phyloP scores from a whole-genome alignment of 176 grass and related monocot species.

The Cenchrus purpureus region DNA sequence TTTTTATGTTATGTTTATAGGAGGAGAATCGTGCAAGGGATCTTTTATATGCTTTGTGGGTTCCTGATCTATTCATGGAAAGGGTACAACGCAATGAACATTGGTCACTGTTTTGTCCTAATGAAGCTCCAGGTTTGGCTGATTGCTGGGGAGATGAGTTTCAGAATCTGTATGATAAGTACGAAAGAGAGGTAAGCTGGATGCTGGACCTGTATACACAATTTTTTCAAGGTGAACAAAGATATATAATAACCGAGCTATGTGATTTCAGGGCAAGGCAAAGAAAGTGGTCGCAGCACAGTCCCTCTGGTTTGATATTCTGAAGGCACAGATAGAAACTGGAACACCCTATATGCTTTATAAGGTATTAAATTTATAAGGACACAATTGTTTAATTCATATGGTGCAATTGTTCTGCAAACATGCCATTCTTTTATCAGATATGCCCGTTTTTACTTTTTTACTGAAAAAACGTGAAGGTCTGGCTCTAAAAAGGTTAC shows the following conservation, averaged over 20 bases:
- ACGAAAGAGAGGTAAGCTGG: slow-evolving; percentile 69
- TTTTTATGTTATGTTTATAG: slow-evolving; percentile 40
- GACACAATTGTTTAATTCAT: background rate
- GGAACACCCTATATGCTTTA: slow-evolving; percentile 99
- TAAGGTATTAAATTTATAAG: slow-evolving; percentile 58
- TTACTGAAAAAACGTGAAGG: background rate
- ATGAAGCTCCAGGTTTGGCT: slow-evolving; percentile 87
- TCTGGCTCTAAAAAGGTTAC: slow-evolving; percentile 19
- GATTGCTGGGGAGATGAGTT: slow-evolving; percentile 93
- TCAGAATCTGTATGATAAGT: slow-evolving; percentile 69
- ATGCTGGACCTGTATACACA: slow-evolving; percentile 17
- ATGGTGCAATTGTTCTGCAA: too few species aligned
- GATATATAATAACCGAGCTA: background rate
- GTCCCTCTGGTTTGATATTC: slow-evolving; percentile 93
- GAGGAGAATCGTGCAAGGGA: slow-evolving; percentile 47
- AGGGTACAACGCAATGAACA: slow-evolving; percentile 39
- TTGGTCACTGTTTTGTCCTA: slow-evolving; percentile 95
- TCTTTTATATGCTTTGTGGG: too few species aligned
- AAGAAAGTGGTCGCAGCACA: slow-evolving; percentile 92
- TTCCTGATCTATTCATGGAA: too few species aligned
- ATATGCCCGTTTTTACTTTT: background rate
- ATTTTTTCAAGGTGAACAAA: background rate
- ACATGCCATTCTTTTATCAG: background rate
- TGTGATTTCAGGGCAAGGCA: slow-evolving; percentile 74
- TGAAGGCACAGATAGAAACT: slow-evolving; percentile 98